Evolutionary conservation across 305 asterid species (phyloP), one percentile per base, ranked within the genome.

Genomic region (Solanum hybrid): DNA sequence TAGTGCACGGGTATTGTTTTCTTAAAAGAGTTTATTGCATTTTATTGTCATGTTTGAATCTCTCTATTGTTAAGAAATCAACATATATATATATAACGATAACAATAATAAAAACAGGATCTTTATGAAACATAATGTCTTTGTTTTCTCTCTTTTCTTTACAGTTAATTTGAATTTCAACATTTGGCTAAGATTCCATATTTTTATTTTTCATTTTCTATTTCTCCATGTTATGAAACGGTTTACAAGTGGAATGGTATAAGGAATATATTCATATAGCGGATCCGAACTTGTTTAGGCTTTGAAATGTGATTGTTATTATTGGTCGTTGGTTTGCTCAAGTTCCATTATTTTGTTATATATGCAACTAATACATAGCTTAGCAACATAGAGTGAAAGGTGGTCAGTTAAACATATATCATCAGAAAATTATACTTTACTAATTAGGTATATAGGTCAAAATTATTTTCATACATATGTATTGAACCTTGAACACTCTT

Each of bases 301-400:
- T 84, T 39, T 26, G 87, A 39, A 41, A 82, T 13, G 29, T 45
- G 73, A 84, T 29, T 45, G 77, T 83, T 83, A 4, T 45, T 11
- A 10, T 15, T 82, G 27, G 22, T 82, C 20, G 4, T 38, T 76
- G 11, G 3, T 41, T 76, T 75, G 81, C 80, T 92, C 45, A 87
- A 92, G 39, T 82, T 15, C 24, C 41, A 39, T 41, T 77, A 10
- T 83, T 92, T 90, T 90, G 61, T 80, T 41, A 20, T 93, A 87
- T 34, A 75, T 75, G 37, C 36, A 15, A 32, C 82, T 0, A 13
- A 2, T 75, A 29, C 6, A 0, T 75, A 14, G 37, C 80, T 75
- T 29, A 17, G 10, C 36, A 15, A 29, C 37, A 75, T 13, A 27
- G 36, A 29, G n/a, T 6, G 11, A 75, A 29, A 29, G 78, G 33